Evolutionary conservation across 2,329 filamentous ascomycete genomes (phyloP), one percentile per base, ranked within the genome.

Genomic region (Xylaria sp.): DNA sequence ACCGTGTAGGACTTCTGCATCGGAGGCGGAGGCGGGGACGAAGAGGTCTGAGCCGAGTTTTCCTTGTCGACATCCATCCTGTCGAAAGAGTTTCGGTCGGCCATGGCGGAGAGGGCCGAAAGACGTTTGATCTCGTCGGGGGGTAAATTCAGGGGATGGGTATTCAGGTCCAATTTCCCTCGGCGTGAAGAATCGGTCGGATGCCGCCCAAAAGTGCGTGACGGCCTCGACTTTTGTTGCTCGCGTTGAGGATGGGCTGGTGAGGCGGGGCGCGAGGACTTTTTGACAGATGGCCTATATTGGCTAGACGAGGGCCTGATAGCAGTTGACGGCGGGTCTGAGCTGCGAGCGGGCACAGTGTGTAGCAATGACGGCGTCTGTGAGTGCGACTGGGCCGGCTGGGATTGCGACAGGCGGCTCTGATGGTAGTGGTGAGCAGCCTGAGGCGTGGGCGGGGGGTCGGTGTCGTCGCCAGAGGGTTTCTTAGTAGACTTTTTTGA

Each of bases 81-180:
- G 59, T 73, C 71, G 23, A 71, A 63, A 61, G 88, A 86, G 69
- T 79, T 83, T 64, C 83, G 78, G 65, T 80, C 79, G 68, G 77
- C 85, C 82, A 84, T 82, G 69, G 74, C 75, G 66, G 87, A 87
- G 63, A 91, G 80, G 67, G 81, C 82, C 53, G 88, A 91, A 59
- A 90, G 76, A 63, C 90, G 86, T 74, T 90, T 89, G 70, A 91
- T 84, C 81, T 96, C 88, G 78, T 96, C 92, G 52, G 92, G 92
- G 1, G 89, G 91, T 19, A 96, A 84, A 71, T 97, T 97, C 55
- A 97, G 83, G 46, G 93, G 93, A 74, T 97, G 92, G 2, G 86
- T 88, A 72, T 93, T 84, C 65, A 80, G 80, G 72, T 90, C 86
- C 70, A 79, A 75, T 72, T 84, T 84, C 68, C 76, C 76, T 64